Conservation (phyloP, 768 basidiomycete genomes). For the Russula vinacea region DNA sequence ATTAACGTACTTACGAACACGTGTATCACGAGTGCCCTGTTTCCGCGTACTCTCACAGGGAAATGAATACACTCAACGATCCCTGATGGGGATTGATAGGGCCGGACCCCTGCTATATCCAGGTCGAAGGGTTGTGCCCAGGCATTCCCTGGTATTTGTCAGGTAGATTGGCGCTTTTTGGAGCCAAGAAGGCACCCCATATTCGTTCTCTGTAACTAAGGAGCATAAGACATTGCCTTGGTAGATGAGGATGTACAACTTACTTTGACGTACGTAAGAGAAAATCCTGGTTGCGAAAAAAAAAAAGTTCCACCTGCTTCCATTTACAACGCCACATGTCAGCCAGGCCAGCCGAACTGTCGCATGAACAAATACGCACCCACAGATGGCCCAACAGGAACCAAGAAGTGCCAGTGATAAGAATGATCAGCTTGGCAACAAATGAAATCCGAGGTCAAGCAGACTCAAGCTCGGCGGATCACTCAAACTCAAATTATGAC, state of each 20-base stretch:
- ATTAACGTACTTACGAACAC: not conserved
- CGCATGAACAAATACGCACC: not conserved
- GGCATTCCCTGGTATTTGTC: not conserved
- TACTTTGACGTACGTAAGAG: not conserved
- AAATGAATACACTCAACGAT: not conserved
- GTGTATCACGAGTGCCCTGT: not conserved
- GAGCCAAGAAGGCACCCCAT: not conserved
- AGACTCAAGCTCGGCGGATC: constrained; percentile 3
- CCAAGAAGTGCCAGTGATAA: too few species aligned
- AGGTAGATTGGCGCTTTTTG: not conserved
- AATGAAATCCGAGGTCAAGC: not conserved
- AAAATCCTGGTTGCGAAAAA: not conserved
- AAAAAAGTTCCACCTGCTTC: not conserved
- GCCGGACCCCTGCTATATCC: too few species aligned
- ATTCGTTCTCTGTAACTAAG: not conserved
- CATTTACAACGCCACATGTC: not conserved
- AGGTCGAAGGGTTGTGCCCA: not conserved
- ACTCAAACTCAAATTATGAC: not conserved
- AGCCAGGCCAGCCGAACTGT: not conserved
- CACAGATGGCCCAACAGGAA: not conserved
- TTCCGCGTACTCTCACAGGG: not conserved
- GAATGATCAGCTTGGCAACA: constrained; percentile 3
- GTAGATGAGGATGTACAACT: not conserved
- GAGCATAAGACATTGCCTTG: not conserved
- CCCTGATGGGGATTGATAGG: not conserved